Evolutionary conservation across 2,329 filamentous ascomycete species (phyloP), one percentile per base, ranked within the genome.

Genomic region (Beauveria sp.): DNA sequence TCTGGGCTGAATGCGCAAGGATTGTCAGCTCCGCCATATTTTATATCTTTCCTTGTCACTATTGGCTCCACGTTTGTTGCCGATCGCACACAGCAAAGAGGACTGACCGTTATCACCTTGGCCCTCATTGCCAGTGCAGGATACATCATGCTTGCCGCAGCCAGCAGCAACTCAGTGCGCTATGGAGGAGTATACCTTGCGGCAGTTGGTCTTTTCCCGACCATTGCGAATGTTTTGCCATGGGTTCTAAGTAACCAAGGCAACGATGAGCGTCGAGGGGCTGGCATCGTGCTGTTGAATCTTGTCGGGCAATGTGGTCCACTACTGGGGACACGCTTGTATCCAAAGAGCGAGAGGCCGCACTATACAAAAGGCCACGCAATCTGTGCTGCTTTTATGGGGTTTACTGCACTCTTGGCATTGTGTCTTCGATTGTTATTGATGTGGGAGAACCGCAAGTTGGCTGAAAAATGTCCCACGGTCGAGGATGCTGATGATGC

Each of bases 291-390:
- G 0, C 79, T 95, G 26, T 72, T 96, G 68, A 91, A 95, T 71
- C 70, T 90, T 20, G 81, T 95, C 14, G 91, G 89, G 0, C 89
- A 92, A 73, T 86, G 85, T 65, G 89, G 89, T 0, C 88, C 89
- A 2, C 71, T 88, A 4, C 73, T 87, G 3, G 85, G 84, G 10
- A 85, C 83, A 6, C 76, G 83, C 56, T 70, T 88, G 54, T 88
- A 87, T 66, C 85, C 85, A 0, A 72, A 75, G 50, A 62, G 67
- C 22, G 81, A 86, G 63, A 77, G 74, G 10, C 84, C 84, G 1
- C 83, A 78, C 69, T 88, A 85, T 67, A 74, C 63, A 5, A 66
- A 64, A 24, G 66, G 66, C 0, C 66, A 67, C 5, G 63, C 62
- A 3, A 63, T 67, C 9, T 67, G 66, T 20, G 66, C 66, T 18